phyloP scores from a whole-genome alignment of 2,329 filamentous ascomycete species.

The Juglanconis juglandina region DNA sequence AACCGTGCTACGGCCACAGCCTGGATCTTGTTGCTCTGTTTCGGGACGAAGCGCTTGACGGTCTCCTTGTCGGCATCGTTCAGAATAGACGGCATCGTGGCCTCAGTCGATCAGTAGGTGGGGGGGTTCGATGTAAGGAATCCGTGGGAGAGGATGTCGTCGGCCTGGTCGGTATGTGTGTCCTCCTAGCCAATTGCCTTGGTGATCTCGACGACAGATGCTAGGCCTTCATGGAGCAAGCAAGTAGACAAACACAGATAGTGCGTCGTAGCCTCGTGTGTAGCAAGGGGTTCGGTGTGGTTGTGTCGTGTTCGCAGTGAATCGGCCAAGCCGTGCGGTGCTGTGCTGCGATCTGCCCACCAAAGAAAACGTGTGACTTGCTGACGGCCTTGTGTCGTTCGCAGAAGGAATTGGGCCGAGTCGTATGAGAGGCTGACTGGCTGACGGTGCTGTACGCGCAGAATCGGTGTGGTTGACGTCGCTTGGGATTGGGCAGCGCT shows the following conservation, averaged over 20 bases:
- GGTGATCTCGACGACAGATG: neutral
- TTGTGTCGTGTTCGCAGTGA: constrained; percentile 10
- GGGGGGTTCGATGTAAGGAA: constrained; percentile 17
- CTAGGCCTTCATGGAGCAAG: constrained; percentile 4
- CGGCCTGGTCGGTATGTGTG: constrained; percentile 1
- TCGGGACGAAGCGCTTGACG: constrained; percentile 90
- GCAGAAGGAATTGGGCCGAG: neutral
- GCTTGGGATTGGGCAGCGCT: constrained; percentile 3
- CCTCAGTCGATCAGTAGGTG: constrained; percentile 11
- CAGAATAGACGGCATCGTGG: constrained; percentile 64
- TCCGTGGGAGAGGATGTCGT: neutral
- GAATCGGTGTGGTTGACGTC: constrained; percentile 1
- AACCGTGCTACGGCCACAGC: constrained; percentile 90
- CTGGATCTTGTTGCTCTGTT: constrained; percentile 94
- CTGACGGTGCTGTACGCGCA: constrained; percentile 2
- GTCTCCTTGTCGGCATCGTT: constrained; percentile 93
- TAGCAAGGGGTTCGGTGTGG: neutral
- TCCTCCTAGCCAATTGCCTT: neutral
- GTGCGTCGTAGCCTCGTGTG: neutral
- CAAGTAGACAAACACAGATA: neutral
- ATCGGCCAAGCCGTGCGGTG: neutral
- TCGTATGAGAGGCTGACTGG: neutral
- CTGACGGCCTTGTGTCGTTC: neutral
- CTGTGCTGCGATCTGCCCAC: constrained; percentile 9
- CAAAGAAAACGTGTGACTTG: neutral